Base-by-base conservation (phyloP, 2,329 filamentous ascomycete species). In the Arthrobotrys entomopaga region DNA sequence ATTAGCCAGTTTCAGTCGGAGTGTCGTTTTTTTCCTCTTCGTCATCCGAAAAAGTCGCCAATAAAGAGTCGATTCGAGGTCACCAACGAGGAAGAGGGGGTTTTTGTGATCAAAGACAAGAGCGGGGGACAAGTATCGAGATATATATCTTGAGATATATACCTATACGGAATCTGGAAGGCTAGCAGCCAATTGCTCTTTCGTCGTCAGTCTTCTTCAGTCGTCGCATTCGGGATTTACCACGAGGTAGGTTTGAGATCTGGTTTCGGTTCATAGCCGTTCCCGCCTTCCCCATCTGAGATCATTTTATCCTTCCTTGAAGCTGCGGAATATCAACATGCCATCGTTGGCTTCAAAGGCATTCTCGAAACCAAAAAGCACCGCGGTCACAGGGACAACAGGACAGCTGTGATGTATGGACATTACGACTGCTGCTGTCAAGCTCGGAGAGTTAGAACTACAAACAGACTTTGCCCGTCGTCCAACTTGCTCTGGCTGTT, bases 171-270 rank as follows among this genome's bases (percentile, higher is more conserved):
- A 29, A 46, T 57, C 29, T 10, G 29, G 29, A 34, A 34, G 10
- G 29, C 29, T 8, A 34, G 29, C 29, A 40, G 54, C 59, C 66
- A 71, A 71, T 71, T 64, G 46, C 46, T 53, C 42, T 43, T 34
- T 34, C 15, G 42, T 46, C 16, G 42, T 46, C 42, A n/a, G 16
- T 46, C 13, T 40, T 7, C 6, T n/a, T 5, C 13, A 46, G 56
- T 66, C 69, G 61, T 73, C 61, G 69, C 69, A 65, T 20, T 73
- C 63, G 63, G 63, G 40, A 50, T 49, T 13, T 26, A 61, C 61
- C 65, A 73, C 60, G 69, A 73, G 69, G 69, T 73, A 73, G 56
- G 69, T 73, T 20, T 46, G 29, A 43, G 34, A 57, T 34, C 49
- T 40, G 29, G 38, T 52, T 67, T 58, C 64, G 56, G 22, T 42